Evolutionary conservation across 176 grass and related monocot genomes (phyloP).

Genomic region (Poa annua): DNA sequence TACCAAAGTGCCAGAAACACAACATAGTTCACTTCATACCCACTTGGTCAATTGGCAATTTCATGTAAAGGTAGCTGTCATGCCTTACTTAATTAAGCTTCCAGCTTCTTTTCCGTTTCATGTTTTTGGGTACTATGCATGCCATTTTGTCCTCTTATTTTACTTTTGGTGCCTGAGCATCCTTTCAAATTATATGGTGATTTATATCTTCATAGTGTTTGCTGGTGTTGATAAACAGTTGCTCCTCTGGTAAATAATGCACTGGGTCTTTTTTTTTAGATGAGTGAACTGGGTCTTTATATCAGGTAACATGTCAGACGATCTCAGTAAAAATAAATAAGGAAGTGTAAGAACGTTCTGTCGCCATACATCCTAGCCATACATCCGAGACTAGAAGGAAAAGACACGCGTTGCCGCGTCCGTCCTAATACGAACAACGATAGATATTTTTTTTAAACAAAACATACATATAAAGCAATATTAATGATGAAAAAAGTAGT

Average conservation of each 20-base stretch:
- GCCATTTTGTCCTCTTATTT: too few relatives aligned
- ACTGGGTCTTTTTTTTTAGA: neutral
- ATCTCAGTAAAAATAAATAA: neutral
- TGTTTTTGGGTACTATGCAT: too few relatives aligned
- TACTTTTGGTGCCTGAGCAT: neutral
- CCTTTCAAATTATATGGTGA: neutral
- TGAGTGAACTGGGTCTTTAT: neutral
- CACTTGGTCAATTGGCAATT: neutral
- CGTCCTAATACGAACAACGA: too few relatives aligned
- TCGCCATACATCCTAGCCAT: neutral
- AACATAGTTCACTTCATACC: neutral
- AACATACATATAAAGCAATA: too few relatives aligned
- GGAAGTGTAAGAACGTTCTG: neutral
- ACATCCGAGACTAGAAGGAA: too few relatives aligned
- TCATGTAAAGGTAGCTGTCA: neutral
- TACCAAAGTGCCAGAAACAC: conserved; percentile 4
- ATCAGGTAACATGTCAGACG: neutral
- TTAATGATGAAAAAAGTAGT: too few relatives aligned
- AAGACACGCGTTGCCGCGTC: too few relatives aligned
- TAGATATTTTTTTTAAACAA: too few relatives aligned
- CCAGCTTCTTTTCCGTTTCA: neutral
- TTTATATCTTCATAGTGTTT: neutral
- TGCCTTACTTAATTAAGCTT: neutral
- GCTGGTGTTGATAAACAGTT: neutral
- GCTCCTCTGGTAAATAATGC: neutral